Conservation (phyloP, 2,329 filamentous ascomycete genomes). For the Penicillium sp. region DNA sequence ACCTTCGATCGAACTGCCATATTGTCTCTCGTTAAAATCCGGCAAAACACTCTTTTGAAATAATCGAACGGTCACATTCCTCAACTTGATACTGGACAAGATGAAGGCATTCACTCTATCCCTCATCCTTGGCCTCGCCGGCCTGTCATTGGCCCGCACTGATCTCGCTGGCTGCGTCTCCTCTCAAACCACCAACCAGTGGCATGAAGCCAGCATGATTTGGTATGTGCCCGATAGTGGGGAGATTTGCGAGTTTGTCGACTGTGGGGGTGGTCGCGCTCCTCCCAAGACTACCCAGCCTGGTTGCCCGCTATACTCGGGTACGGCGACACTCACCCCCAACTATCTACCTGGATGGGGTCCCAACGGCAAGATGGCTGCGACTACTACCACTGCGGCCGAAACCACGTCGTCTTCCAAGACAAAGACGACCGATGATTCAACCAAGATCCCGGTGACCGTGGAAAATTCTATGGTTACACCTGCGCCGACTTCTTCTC, state of each 20-base stretch:
- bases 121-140: constrained; percentile 23
- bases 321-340: constrained; percentile 27
- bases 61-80: neutral
- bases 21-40: constrained; percentile 8
- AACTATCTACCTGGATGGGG: constrained; percentile 29
- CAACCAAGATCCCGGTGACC: neutral
- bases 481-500: constrained; percentile 5
- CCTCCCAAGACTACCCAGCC: constrained; percentile 67
- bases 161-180: constrained; percentile 31
- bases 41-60: neutral
- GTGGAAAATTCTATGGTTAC: constrained; percentile 1
- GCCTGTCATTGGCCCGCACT: constrained; percentile 26
- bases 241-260: constrained; percentile 66
- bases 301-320: constrained; percentile 53
- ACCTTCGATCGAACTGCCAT: neutral
- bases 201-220: constrained; percentile 33
- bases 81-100: constrained; percentile 6
- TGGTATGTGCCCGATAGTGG: constrained; percentile 67
- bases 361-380: constrained; percentile 23
- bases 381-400: constrained; percentile 14
- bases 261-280: constrained; percentile 70
- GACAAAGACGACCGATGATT: neutral
- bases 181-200: constrained; percentile 29
- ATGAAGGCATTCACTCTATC: constrained; percentile 27
- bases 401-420: constrained; percentile 6